A percentile compares a stretch with the other conserved stretches of the same genome.
Evolutionary conservation across 192 early-diverging fungal species (phyloP).

Genomic region (Rhizophagus sp.): DNA sequence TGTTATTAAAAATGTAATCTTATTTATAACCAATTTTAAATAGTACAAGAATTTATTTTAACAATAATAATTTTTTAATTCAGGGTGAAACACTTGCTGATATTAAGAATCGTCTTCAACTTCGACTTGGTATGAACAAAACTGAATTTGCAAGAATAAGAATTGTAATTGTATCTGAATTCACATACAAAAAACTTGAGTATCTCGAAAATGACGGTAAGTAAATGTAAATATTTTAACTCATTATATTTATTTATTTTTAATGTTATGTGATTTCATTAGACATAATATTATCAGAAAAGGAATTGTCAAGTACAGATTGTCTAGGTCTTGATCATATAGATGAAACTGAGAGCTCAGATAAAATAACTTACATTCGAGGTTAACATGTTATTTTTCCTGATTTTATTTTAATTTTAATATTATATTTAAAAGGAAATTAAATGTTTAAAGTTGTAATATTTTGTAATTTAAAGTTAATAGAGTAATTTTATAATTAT

Average conservation of each 20-base stretch:
- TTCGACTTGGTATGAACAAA: slow-evolving; percentile 72
- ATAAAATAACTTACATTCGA: slow-evolving; percentile 48
- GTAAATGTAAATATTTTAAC: not conserved
- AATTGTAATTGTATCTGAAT: slow-evolving; percentile 43
- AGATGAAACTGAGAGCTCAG: not conserved
- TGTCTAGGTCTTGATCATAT: slow-evolving; percentile 52
- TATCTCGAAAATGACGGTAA: slow-evolving; percentile 33
- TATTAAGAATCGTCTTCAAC: slow-evolving; percentile 73
- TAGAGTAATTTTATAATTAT: too few species aligned
- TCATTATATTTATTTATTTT: too few species aligned
- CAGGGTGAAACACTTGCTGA: slow-evolving; percentile 68
- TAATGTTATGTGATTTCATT: not conserved
- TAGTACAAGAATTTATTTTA: too few species aligned
- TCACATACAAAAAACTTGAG: not conserved
- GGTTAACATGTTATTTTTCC: slow-evolving; percentile 24
- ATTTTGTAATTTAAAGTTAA: too few species aligned
- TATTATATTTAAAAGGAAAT: too few species aligned
- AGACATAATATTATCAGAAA: slow-evolving; percentile 36
- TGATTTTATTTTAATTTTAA: too few species aligned
- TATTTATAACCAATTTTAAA: not conserved
- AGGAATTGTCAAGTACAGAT: slow-evolving; percentile 35
- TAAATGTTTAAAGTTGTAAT: too few species aligned
- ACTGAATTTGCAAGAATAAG: slow-evolving; percentile 81
- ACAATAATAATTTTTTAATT: too few species aligned
- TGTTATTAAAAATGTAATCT: slow-evolving; percentile 50